Conservation (phyloP, 75 land plant genomes). For the Selaginella tamariscina region DNA sequence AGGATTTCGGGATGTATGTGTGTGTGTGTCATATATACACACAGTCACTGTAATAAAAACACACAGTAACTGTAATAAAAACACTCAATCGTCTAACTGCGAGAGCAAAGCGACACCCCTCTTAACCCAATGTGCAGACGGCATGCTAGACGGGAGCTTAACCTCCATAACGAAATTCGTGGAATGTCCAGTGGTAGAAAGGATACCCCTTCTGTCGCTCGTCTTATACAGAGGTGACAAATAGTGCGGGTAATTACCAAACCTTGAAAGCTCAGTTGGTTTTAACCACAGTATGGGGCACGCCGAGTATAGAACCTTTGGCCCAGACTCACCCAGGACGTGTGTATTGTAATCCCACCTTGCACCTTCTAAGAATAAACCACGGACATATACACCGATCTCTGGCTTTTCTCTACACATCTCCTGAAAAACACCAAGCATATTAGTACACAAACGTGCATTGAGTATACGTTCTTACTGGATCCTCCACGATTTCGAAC, state of each 20-base stretch:
- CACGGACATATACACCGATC: slow-evolving; percentile 24
- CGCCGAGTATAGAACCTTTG: slow-evolving; percentile 24
- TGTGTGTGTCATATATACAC: too few species aligned
- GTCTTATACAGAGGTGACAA: slow-evolving; percentile 28
- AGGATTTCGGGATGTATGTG: too few species aligned
- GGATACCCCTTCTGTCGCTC: slow-evolving; percentile 28
- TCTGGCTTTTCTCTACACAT: slow-evolving; percentile 16
- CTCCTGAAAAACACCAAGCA: slow-evolving; percentile 11
- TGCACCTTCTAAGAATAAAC: slow-evolving; percentile 31
- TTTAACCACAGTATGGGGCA: slow-evolving; percentile 25
- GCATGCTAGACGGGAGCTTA: slow-evolving; percentile 21
- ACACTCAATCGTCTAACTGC: slow-evolving; percentile 24
- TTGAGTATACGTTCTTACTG: slow-evolving; percentile 16
- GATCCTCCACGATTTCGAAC: slow-evolving; percentile 21
- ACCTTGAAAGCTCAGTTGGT: slow-evolving; percentile 16
- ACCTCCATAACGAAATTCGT: slow-evolving; percentile 32
- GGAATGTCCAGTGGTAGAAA: slow-evolving; percentile 33
- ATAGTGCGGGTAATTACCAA: slow-evolving; percentile 25
- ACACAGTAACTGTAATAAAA: too few species aligned
- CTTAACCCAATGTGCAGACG: slow-evolving; percentile 29
- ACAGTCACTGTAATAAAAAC: too few species aligned
- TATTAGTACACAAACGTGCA: neutral
- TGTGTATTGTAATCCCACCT: slow-evolving; percentile 22
- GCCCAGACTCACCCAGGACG: slow-evolving; percentile 23
- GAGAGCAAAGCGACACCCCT: slow-evolving; percentile 30